Conservation (phyloP, 768 basidiomycete species). For the Termitomyces sp. region DNA sequence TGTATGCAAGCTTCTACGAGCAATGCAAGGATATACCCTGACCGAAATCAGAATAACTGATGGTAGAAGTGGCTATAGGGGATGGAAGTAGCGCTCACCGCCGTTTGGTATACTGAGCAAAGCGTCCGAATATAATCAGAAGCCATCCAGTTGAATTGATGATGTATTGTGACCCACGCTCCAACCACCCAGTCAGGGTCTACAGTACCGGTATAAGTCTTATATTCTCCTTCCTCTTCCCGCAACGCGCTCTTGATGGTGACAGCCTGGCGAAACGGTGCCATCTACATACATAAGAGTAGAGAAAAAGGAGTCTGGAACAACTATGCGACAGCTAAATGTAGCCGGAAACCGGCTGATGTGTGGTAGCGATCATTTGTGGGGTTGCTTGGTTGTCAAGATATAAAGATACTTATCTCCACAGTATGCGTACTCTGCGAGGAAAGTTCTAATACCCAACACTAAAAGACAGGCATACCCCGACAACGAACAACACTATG, state of each 20-base stretch:
- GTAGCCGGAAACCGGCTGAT: no score
- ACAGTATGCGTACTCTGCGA: no score
- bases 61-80: background rate
- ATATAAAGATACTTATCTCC: no score
- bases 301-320: no score
- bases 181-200: slow-evolving; percentile 41
- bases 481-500: no score
- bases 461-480: no score
- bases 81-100: slow-evolving; percentile 24
- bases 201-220: slow-evolving; percentile 30
- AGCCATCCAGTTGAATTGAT: background rate
- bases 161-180: slow-evolving; percentile 28
- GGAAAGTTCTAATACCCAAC: no score
- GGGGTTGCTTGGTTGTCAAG: no score
- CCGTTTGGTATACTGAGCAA: slow-evolving; percentile 44
- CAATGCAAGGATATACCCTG: slow-evolving; percentile 56
- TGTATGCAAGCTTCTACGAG: slow-evolving; percentile 49
- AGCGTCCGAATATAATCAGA: background rate
- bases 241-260: slow-evolving; percentile 13
- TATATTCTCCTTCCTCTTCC: slow-evolving; percentile 12
- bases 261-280: slow-evolving; percentile 32
- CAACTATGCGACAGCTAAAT: no score
- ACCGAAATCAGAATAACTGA: background rate
- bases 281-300: slow-evolving; percentile 21
- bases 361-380: no score